Base-by-base conservation (phyloP, 179 eudicot genomes). In the Corrigiola litoralis region DNA sequence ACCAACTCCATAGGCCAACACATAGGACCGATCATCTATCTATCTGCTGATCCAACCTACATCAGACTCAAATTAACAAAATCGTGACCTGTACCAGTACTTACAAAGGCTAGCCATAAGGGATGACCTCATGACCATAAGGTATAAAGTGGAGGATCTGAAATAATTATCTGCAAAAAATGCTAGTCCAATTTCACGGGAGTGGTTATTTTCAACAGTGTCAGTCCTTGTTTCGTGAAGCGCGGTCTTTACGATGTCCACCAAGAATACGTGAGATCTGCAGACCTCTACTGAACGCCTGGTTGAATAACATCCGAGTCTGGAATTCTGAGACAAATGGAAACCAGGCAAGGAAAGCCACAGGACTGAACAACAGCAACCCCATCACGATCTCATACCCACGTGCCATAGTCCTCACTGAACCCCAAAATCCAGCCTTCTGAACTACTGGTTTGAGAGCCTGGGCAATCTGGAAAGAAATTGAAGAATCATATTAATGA, bases 301-400 rank as follows among this genome's bases (percentile, higher is more conserved):
- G 96, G 82, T 87, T 87, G 84, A 87, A 90, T 32, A 90, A 49
- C 96, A 90, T 85, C 6, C 95, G 75, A 4, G 95, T 90, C 61
- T 90, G 96, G 53, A 90, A 87, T 57, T 92, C 98, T 0, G 98
- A 89, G 4, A 92, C 96, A 64, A 92, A 92, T 0, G 98, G 98
- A 56, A 92, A 92, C 98, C 98, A 92, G 1, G 98, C 98, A 2
- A 92, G 89, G 71, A 90, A 84, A 5, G 98, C 96, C 65, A 92
- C 87, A 0, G 98, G 98, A 24, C 92, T 84, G 81, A 92, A 92
- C 29, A 92, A 76, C 41, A 86, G 77, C 67, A 92, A 67, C 24
- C 98, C 98, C 86, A 87, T 87, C 59, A 87, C 72, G 49, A 85
- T 84, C 58, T 92, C 98, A 46, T 89, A 92, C 3, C 96, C 92